Base-by-base conservation (phyloP, 2,329 filamentous ascomycete genomes). In the Colletotrichum siamense region DNA sequence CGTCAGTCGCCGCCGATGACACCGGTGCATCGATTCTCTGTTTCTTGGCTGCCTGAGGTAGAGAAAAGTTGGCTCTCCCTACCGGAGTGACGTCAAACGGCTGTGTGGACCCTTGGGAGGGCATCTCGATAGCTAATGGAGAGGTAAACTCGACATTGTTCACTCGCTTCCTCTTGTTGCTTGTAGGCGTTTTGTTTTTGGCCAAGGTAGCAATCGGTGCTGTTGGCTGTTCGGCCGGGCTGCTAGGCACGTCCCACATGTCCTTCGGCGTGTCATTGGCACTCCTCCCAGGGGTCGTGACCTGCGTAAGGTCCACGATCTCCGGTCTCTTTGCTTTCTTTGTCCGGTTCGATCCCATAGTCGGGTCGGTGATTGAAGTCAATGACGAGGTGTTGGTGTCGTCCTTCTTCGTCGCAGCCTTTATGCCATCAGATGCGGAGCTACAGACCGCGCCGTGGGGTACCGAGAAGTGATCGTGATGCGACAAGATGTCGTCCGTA, bases 231-330 rank as follows among this genome's bases (percentile, higher is more conserved):
- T 8, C 52, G 10, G 22, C 52, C 6, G 86, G 84, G 61, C 87
- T 89, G 77, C 84, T 86, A 0, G 87, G 87, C 5, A 90, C 83
- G 49, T 88, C 87, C 85, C 87, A 89, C 9, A 81, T 79, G 68
- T 88, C 86, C 79, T 6, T 72, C 65, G 64, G 39, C 36, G 72
- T 79, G 69, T 77, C 66, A 36, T 77, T 34, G 72, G 73, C 77
- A 69, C 18, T 59, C 75, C 78, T 82, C 73, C 80, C 79, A 10
- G 82, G 84, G 15, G 83, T 85, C 13, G 82, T 82, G 18, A 83
- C 78, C 52, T 85, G 84, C 6, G 83, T 85, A 64, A 82, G 80
- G 64, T 82, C 81, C 36, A 79, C 65, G 22, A 63, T 30, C 18
- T 57, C 57, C 8, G 39, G n/a, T 55, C 36, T 52, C 30, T 28